phyloP scores from a whole-genome alignment of 116 monocot species.

The Trichopus zeylanicus region DNA sequence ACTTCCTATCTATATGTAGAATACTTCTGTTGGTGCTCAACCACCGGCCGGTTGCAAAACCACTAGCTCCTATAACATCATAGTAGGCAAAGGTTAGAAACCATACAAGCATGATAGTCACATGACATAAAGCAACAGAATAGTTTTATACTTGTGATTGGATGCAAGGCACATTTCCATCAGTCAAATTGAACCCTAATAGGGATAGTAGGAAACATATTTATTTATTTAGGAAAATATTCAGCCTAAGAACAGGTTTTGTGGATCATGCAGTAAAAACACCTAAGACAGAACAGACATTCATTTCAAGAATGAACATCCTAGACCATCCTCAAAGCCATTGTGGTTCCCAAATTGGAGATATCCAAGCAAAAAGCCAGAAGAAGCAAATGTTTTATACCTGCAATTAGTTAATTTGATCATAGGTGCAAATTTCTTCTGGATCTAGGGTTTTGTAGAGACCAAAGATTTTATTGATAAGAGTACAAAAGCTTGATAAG shows the following conservation, averaged over 20 bases:
- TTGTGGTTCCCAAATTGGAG: too few relatives aligned
- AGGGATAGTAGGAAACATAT: background rate
- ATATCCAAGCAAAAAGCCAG: too few relatives aligned
- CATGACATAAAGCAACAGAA: background rate
- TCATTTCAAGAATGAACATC: too few relatives aligned
- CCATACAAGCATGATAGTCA: background rate
- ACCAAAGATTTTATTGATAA: too few relatives aligned
- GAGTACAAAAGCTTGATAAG: too few relatives aligned
- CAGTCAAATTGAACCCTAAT: background rate
- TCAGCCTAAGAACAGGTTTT: background rate
- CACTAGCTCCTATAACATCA: conserved; percentile 19
- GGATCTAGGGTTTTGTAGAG: too few relatives aligned
- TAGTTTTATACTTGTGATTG: background rate
- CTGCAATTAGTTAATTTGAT: too few relatives aligned
- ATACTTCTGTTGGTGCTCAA: conserved; percentile 49
- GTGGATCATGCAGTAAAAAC: background rate
- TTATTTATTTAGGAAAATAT: background rate
- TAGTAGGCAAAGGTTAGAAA: background rate
- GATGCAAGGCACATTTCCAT: background rate
- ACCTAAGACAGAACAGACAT: background rate
- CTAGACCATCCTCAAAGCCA: too few relatives aligned
- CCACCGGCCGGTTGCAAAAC: conserved; percentile 37
- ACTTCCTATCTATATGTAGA: conserved; percentile 36
- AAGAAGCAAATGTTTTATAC: too few relatives aligned
- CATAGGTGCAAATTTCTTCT: too few relatives aligned